Evolutionary conservation across 2,329 filamentous ascomycete genomes (phyloP).

Genomic region (Botrytis medusae): DNA sequence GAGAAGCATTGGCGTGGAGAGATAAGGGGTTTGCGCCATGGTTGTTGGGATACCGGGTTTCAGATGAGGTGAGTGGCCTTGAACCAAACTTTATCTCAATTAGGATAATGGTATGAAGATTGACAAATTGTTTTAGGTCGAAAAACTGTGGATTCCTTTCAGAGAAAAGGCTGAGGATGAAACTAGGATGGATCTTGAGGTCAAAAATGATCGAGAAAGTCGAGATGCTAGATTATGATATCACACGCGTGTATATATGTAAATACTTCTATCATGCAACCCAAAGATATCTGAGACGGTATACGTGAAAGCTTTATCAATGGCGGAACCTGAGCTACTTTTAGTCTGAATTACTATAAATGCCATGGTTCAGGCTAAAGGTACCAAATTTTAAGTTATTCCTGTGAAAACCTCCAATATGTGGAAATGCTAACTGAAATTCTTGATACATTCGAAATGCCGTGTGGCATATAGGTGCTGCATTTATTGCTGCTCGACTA

Average conservation of each 20-base stretch:
- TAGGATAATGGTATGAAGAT: background rate
- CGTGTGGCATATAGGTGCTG: background rate
- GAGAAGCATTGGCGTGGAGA: constrained; percentile 44
- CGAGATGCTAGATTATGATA: background rate
- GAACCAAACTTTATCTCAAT: no score
- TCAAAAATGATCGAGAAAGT: background rate
- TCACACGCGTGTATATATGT: background rate
- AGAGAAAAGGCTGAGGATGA: background rate
- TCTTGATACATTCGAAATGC: background rate
- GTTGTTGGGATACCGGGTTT: constrained; percentile 45
- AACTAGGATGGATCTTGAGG: background rate
- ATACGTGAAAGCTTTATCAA: background rate
- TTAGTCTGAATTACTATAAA: background rate
- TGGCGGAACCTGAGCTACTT: no score
- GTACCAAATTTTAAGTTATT: background rate
- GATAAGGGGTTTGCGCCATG: constrained; percentile 44
- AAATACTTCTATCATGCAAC: background rate
- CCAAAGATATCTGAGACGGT: background rate
- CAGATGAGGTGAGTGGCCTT: constrained; percentile 39
- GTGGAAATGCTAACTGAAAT: background rate
- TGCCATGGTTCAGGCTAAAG: background rate
- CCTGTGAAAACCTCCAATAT: background rate
- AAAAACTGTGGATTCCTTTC: background rate
- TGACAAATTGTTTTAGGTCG: background rate
- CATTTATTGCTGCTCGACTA: background rate